These are phyloP conservation scores for Fusarium duplospermum DNA, from an alignment of 2,329 filamentous ascomycete genomes.

Conservation along the genomic window DNA sequence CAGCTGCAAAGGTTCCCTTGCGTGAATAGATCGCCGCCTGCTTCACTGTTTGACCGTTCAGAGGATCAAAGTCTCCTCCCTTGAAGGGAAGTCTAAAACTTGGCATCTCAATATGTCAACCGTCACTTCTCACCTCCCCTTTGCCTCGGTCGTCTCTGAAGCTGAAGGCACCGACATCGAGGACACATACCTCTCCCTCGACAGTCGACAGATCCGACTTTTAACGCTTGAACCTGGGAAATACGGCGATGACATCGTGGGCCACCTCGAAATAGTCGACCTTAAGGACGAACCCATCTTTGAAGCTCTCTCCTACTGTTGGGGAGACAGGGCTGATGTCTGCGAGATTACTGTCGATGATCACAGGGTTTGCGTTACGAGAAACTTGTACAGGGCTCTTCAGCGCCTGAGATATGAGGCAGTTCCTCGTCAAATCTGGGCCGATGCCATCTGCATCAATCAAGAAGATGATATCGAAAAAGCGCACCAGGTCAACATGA, in stretches of 20 bases:
- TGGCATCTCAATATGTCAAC: not conserved
- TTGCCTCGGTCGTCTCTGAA: not conserved
- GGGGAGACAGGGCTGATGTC: not conserved
- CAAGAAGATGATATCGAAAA: not conserved
- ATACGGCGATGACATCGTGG: not conserved
- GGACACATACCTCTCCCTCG: not conserved
- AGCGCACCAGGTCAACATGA: not conserved
- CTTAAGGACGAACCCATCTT: not conserved
- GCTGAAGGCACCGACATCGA: not conserved
- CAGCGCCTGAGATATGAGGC: not conserved
- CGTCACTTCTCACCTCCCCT: not conserved
- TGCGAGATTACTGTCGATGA: not conserved
- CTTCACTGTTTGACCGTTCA: not conserved
- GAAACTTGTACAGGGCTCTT: not conserved
- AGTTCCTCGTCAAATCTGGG: not conserved
- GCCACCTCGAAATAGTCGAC: not conserved
- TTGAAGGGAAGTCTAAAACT: no score
- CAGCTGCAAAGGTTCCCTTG: not conserved
- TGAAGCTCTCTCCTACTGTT: slow-evolving; percentile 2
- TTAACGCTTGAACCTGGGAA: not conserved
- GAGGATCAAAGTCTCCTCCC: not conserved
- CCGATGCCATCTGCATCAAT: not conserved
- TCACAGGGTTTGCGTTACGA: not conserved
- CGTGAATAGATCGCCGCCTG: not conserved
- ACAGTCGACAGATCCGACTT: not conserved